Evolutionary conservation across 164 flowering plant genomes (phyloP), one percentile per base, ranked within the genome.

Genomic region (Stephania cephalantha): DNA sequence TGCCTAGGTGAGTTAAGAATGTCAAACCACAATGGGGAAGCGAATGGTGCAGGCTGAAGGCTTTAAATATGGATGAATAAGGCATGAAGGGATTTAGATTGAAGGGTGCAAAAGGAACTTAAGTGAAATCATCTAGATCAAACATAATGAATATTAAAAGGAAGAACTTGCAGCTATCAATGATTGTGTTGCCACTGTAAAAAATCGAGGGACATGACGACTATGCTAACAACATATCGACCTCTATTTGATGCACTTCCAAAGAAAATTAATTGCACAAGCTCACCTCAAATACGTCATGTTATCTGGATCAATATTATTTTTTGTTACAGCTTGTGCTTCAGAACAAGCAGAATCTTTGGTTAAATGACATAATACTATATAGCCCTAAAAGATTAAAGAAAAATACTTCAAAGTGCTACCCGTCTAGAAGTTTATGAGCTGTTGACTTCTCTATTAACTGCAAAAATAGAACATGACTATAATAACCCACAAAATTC

Each of bases 271-370:
- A 52, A 15, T 52, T 46, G 31, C 58, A 52, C 46, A 77, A 73
- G 58, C 78, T 75, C 73, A 81, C 82, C 83, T 83, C 85, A 75
- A n/a, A n/a, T 83, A 83, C 10, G 79, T 77, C 85, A 83, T 81
- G 74, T 77, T 75, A 77, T 83, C 85, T 9, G 85, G 85, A 71
- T 81, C 85, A 77, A 83, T 25, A 74, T 77, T 75, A 77, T 81
- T 83, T 79, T 81, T 74, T 79, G 77, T 81, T 31, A 10, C 78
- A 25, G 52, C 77, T 83, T 83, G 75, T 65, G 65, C 17, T 55
- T 76, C 76, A 76, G 31, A 69, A 78, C 17, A 75, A 31, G 29
- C 35, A 70, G 25, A 46, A 48, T n/a, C 70, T 78, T 52, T 25
- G 68, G 68, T 64, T 25, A 3, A 71, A 35, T 70, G 71, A 7